Base-by-base conservation (phyloP, 352 stramenopile species). In the Phytophthora pisi region DNA sequence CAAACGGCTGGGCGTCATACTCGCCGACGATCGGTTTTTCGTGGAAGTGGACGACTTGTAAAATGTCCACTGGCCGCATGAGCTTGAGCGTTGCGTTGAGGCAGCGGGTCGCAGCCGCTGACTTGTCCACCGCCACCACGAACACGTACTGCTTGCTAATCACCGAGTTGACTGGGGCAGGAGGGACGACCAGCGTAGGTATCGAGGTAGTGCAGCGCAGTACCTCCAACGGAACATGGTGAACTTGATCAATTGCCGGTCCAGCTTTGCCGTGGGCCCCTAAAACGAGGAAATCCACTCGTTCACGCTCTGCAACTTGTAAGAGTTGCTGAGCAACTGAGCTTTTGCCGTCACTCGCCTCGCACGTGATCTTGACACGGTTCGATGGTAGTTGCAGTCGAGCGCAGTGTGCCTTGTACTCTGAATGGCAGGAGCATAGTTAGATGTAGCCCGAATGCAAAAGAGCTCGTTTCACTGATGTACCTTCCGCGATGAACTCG, bases 21-120 rank as follows among this genome's bases (percentile, higher is more conserved):
- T 65, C 64, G 0, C 68, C 80, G 24, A 81, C 52, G 4, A 89
- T 55, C 5, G 77, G 77, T 7, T 75, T 76, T 31, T 81, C 68
- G 68, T 82, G 88, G 50, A 92, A 92, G 59, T 90, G 80, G 15
- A 92, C 80, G 26, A 92, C 51, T 2, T 75, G 76, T 16, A 90
- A 50, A 40, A 50, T 47, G 56, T 92, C 81, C 0, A 53, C 60
- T 0, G 81, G 68, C 1, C 70, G 72, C 71, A 89, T 81, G 5
- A 92, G 57, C 60, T 92, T 90, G 31, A 92, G 68, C 5, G 72
- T 68, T 6, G 79, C 75, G 10, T 84, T 77, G 3, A 90, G 53
- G 11, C 80, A 90, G 10, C 72, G 74, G 9, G 13, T 18, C 2
- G 71, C 68, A 11, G 30, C 16, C 0, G 34, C 15, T 1, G 72